These are phyloP conservation scores for Volvariella surrecta DNA, from an alignment of 1,284 basidiomycete genomes.

Conservation along the genomic window DNA sequence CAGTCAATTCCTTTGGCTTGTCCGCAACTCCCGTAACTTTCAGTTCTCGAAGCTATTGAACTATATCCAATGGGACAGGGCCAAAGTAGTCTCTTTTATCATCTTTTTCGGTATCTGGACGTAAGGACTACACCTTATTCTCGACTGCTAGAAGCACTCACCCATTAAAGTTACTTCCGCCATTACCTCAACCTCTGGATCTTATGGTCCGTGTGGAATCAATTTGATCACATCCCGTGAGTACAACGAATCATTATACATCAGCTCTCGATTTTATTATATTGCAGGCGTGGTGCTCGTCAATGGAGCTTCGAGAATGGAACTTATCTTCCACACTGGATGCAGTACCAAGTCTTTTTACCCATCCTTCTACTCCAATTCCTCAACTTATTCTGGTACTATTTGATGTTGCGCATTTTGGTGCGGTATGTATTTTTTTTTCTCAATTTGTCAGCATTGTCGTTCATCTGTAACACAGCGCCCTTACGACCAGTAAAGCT, in stretches of 20 bases:
- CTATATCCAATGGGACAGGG: constrained; percentile 65
- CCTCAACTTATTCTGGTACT: constrained; percentile 91
- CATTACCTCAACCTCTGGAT: constrained; percentile 90
- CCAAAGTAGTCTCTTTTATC: constrained; percentile 61
- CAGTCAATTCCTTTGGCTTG: background rate
- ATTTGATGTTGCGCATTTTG: constrained; percentile 68
- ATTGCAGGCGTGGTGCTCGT: constrained; percentile 22
- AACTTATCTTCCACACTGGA: constrained; percentile 70
- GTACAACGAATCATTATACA: no score
- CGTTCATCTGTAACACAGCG: constrained; percentile 19
- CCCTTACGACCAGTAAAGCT: constrained; percentile 24
- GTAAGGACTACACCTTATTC: constrained; percentile 36
- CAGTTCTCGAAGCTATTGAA: constrained; percentile 83
- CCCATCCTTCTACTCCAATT: constrained; percentile 72
- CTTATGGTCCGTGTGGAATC: constrained; percentile 79
- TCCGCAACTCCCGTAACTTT: background rate
- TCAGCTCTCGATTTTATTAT: no score
- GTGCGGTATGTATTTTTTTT: constrained; percentile 26
- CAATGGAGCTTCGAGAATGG: constrained; percentile 59
- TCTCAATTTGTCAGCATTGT: constrained; percentile 5
- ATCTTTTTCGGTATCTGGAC: constrained; percentile 76
- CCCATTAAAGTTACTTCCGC: constrained; percentile 91
- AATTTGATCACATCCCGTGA: constrained; percentile 78
- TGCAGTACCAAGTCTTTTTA: constrained; percentile 74
- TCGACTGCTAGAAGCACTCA: constrained; percentile 3